phyloP scores from a whole-genome alignment of 1,139 yeast genomes.

The Geotrichum aggregatum region DNA sequence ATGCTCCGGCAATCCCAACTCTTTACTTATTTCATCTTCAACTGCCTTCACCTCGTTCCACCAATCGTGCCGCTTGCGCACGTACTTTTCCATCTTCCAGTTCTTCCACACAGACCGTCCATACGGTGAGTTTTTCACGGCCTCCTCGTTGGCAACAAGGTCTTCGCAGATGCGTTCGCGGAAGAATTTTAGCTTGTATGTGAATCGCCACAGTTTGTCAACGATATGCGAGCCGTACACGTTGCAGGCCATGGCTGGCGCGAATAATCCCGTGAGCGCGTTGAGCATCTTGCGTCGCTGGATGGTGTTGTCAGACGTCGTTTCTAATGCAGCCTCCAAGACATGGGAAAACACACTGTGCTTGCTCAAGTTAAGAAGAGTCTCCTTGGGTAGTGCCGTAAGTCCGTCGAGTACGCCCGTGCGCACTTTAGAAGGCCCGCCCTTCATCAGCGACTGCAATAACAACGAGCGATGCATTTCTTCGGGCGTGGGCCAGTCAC shows the following conservation, averaged over 20 bases:
- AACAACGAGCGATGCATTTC: conserved; percentile 78
- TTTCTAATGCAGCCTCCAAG: conserved; percentile 41
- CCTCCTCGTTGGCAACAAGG: conserved; percentile 55
- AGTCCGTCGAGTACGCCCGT: conserved; percentile 49
- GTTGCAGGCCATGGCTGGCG: conserved; percentile 63
- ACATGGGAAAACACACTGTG: conserved; percentile 77
- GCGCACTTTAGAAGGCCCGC: conserved; percentile 13
- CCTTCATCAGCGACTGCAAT: conserved; percentile 52
- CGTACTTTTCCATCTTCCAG: conserved; percentile 79
- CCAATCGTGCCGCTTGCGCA: conserved; percentile 80
- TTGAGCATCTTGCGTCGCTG: conserved; percentile 68
- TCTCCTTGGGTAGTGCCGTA: conserved; percentile 54
- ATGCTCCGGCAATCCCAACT: conserved; percentile 24
- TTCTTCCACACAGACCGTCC: conserved; percentile 94
- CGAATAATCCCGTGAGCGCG: conserved; percentile 48
- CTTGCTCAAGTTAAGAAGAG: conserved; percentile 64
- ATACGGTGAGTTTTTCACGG: conserved; percentile 76
- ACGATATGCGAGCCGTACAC: conserved; percentile 90
- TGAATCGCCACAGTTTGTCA: conserved; percentile 77
- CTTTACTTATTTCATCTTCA: conserved; percentile 43
- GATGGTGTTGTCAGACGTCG: conserved; percentile 45
- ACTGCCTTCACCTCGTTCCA: conserved; percentile 66
- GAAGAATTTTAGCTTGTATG: conserved; percentile 71
- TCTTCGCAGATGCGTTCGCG: conserved; percentile 82
- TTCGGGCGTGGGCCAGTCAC: conserved; percentile 89